phyloP scores from a whole-genome alignment of 2,329 filamentous ascomycete species.

The Fusarium sp. region DNA sequence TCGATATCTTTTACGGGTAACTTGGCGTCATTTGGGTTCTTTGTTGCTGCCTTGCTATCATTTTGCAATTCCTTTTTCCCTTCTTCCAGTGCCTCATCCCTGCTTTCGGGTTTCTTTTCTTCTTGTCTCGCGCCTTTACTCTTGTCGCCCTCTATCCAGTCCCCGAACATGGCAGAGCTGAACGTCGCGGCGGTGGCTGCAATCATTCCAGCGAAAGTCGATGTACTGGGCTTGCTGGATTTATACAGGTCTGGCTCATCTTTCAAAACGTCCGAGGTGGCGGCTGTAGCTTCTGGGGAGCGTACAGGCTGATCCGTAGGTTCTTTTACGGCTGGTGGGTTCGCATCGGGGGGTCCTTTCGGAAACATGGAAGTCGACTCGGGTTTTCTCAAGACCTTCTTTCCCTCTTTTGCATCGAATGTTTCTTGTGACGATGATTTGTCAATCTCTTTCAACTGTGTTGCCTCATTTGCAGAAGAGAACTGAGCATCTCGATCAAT shows the following conservation, averaged over 20 bases:
- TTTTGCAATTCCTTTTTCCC: background rate
- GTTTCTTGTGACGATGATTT: background rate
- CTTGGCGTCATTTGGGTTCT: background rate
- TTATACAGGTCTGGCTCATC: background rate
- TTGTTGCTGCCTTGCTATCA: background rate
- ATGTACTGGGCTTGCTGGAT: constrained; percentile 6
- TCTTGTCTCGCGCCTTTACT: constrained; percentile 51
- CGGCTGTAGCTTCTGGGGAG: background rate
- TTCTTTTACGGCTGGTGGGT: constrained; percentile 4
- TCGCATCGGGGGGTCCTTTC: constrained; percentile 8
- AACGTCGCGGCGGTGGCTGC: constrained; percentile 39
- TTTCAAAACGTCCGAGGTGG: background rate
- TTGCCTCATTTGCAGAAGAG: background rate
- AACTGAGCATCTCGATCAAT: background rate
- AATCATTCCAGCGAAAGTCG: constrained; percentile 21
- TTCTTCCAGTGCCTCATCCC: background rate
- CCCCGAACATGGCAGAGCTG: constrained; percentile 27
- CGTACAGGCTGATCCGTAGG: background rate
- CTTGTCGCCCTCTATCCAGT: constrained; percentile 48
- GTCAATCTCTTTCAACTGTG: background rate
- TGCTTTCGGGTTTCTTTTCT: background rate
- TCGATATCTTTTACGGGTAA: background rate
- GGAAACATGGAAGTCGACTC: background rate
- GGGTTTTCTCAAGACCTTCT: constrained; percentile 28
- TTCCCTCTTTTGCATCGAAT: constrained; percentile 46